These are phyloP conservation scores for Kwoniella shandongensis DNA, from an alignment of 768 basidiomycete genomes.

Conservation along the genomic window DNA sequence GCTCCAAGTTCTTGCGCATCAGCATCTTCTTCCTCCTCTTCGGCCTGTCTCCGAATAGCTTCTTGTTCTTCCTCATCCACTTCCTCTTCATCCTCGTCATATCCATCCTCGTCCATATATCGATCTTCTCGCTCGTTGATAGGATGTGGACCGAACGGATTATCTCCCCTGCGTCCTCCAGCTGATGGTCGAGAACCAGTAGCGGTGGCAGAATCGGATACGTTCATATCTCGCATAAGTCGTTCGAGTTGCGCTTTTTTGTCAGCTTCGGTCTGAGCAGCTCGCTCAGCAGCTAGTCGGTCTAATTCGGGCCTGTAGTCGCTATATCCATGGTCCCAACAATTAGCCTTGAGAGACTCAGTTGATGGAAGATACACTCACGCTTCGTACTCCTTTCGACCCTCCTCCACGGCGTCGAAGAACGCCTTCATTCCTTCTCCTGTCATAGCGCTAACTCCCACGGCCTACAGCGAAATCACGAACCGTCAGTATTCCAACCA, in stretches of 20 bases:
- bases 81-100: slow-evolving; percentile 22
- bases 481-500: background rate
- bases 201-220: slow-evolving; percentile 5
- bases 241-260: slow-evolving; percentile 51
- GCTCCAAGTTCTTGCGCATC: slow-evolving; percentile 34
- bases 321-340: slow-evolving; percentile 55
- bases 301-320: slow-evolving; percentile 90
- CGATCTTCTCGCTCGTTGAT: slow-evolving; percentile 50
- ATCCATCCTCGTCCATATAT: slow-evolving; percentile 41
- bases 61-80: slow-evolving; percentile 43
- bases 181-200: slow-evolving; percentile 6
- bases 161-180: slow-evolving; percentile 25
- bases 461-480: slow-evolving; percentile 61
- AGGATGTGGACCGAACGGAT: slow-evolving; percentile 52
- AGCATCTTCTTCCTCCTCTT: slow-evolving; percentile 42
- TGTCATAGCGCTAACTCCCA: slow-evolving; percentile 93
- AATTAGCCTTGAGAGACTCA: background rate
- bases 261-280: slow-evolving; percentile 45
- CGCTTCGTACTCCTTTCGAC: slow-evolving; percentile 84
- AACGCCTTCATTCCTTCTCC: slow-evolving; percentile 92
- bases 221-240: slow-evolving; percentile 54
- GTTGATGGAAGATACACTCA: slow-evolving; percentile 54
- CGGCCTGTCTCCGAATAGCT: slow-evolving; percentile 34
- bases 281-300: slow-evolving; percentile 58
- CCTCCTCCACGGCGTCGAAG: slow-evolving; percentile 85